Evolutionary conservation across 1,284 basidiomycete species (phyloP).

Genomic region (Earliella scabrosa): DNA sequence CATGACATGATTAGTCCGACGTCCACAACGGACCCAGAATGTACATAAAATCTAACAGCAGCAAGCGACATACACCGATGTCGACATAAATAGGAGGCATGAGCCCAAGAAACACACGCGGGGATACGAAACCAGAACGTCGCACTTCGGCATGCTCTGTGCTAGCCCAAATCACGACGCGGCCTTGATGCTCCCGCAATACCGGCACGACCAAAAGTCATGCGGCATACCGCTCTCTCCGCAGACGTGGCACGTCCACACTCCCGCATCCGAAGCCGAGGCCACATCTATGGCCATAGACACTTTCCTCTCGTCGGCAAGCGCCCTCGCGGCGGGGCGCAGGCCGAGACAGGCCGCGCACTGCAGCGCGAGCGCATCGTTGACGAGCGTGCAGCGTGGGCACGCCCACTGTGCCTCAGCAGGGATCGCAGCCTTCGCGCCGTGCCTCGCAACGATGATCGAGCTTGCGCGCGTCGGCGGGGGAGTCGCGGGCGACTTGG

Average conservation of each 20-base stretch:
- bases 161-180: constrained; percentile 26
- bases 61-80: no score
- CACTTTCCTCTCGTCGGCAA: no score
- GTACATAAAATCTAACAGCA: no score
- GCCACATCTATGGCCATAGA: no score
- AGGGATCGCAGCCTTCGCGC: constrained; percentile 3
- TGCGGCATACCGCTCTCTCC: constrained; percentile 63
- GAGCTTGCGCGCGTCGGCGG: constrained; percentile 21
- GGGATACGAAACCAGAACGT: no score
- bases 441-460: constrained; percentile 1
- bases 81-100: no score
- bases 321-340: no score
- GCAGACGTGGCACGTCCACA: constrained; percentile 77
- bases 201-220: constrained; percentile 75
- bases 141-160: no score
- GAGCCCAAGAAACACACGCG: no score
- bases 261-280: constrained; percentile 40
- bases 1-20: no score
- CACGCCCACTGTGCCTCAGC: constrained; percentile 62
- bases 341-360: constrained; percentile 68
- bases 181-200: constrained; percentile 71
- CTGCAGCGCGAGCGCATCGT: constrained; percentile 49
- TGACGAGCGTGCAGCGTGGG: constrained; percentile 72
- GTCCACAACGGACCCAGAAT: no score
- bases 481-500: constrained; percentile 10